Conservation (phyloP, 371 early-diverging fungal genomes). For the Lichtheimia hyalospora region DNA sequence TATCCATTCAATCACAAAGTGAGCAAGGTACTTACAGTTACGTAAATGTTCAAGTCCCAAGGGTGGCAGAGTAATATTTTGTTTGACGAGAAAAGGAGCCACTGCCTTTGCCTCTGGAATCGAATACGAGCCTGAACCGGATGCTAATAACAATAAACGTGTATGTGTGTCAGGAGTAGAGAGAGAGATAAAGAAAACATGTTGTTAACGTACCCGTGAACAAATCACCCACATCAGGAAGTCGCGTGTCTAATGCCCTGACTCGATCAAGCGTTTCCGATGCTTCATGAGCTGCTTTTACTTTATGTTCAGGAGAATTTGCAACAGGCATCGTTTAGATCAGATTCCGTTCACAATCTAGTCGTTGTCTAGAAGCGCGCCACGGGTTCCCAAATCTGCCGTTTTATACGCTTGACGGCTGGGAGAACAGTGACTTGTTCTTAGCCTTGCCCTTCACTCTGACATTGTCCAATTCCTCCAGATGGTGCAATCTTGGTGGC, state of each 20-base stretch:
- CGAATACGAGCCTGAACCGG: constrained; percentile 11
- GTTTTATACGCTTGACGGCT: too few species aligned
- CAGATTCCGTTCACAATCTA: too few species aligned
- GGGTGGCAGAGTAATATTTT: constrained; percentile 19
- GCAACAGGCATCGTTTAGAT: constrained; percentile 8
- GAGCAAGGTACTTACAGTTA: constrained; percentile 10
- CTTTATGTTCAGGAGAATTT: constrained; percentile 17
- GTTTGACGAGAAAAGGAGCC: constrained; percentile 14
- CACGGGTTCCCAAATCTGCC: too few species aligned
- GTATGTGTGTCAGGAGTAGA: background rate
- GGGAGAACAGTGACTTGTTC: too few species aligned
- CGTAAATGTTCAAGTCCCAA: constrained; percentile 18
- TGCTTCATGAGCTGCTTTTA: constrained; percentile 13
- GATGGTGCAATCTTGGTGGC: constrained; percentile 43
- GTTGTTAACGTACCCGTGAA: constrained; percentile 10
- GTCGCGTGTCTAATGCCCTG: constrained; percentile 4
- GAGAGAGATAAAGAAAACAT: background rate
- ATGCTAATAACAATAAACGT: constrained; percentile 9
- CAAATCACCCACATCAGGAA: constrained; percentile 16
- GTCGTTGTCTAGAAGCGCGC: too few species aligned
- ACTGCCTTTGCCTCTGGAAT: constrained; percentile 6
- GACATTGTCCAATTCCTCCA: background rate
- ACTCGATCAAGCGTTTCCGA: constrained; percentile 12
- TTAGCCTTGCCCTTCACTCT: too few species aligned
- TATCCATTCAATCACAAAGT: background rate